Evolutionary conservation across 2,329 filamentous ascomycete genomes (phyloP).

Genomic region (Neofusicoccum sp.): DNA sequence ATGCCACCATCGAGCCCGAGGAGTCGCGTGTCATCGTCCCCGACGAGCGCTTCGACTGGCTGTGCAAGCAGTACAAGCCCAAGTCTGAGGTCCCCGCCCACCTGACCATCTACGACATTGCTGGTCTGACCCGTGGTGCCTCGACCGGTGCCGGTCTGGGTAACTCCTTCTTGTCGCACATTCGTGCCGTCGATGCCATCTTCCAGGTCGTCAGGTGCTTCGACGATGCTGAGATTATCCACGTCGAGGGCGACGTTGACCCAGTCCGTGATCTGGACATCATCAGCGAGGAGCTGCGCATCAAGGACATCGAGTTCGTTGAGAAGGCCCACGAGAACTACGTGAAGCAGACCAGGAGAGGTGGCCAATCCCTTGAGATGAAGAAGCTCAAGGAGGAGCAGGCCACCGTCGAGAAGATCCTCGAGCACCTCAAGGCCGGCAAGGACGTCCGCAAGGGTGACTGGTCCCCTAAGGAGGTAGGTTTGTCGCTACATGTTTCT

Average conservation of each 20-base stretch:
- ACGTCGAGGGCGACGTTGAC: constrained; percentile 98
- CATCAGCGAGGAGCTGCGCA: constrained; percentile 91
- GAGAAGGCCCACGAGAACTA: constrained; percentile 92
- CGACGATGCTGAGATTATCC: constrained; percentile 98
- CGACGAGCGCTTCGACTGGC: constrained; percentile 93
- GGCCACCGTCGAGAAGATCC: constrained; percentile 85
- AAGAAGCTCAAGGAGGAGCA: constrained; percentile 97
- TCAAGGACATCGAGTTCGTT: constrained; percentile 98
- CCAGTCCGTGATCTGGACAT: constrained; percentile 92
- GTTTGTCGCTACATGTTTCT: constrained; percentile 36
- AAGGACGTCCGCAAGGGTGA: constrained; percentile 90
- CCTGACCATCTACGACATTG: constrained; percentile 97
- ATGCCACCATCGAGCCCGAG: constrained; percentile 98
- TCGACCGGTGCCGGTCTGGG: constrained; percentile 97
- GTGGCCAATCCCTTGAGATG: constrained; percentile 93
- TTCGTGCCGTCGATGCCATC: constrained; percentile 95
- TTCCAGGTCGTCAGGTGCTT: constrained; percentile 97
- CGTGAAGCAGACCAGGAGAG: constrained; percentile 90
- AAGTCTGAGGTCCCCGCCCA: constrained; percentile 97
- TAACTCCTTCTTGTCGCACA: constrained; percentile 97
- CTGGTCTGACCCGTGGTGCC: constrained; percentile 90
- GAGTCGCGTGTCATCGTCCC: constrained; percentile 97
- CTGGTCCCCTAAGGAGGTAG: constrained; percentile 94
- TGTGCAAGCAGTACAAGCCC: constrained; percentile 93
- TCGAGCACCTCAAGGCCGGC: constrained; percentile 78